Evolutionary conservation across 768 basidiomycete species (phyloP), one percentile per base, ranked within the genome.

Genomic region (Xerocomellus intermedius): DNA sequence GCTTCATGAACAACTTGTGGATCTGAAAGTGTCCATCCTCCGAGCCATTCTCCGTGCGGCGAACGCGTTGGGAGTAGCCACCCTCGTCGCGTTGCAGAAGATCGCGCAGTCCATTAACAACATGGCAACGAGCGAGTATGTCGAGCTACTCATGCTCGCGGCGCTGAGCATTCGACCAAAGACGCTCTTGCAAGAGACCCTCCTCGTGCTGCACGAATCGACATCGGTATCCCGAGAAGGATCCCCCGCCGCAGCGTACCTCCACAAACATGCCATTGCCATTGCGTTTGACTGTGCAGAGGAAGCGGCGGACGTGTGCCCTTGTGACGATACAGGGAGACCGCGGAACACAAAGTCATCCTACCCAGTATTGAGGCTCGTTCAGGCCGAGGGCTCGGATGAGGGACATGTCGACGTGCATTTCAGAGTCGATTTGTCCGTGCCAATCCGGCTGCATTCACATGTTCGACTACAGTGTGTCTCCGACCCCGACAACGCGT

Each of bases 291-390:
- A 87, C 55, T 76, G 82, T 13, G 83, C 82, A 2, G 84, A 87
- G 59, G 86, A 87, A 60, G 86, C 85, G 6, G 79, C 79, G 2
- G 83, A 86, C 54, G 77, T 80, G 59, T 87, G 84, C 64, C 85
- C 85, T 8, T 86, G 85, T 52, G 79, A 85, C 55, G 83, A 85
- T n/a, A 71, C 76, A 14, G 85, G 86, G 3, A 72, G 74, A 48
- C 81, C 82, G 5, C 74, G 69, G 55, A 75, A 69, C 46, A 64
- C 73, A 0, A 74, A 76, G 39, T 75, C 78, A 0, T 68, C 71
- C 39, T 65, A 74, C 38, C 68, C 73, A 1, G 63, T 68, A 26
- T 33, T 56, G 36, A 63, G 59, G 41, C 58, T 67, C 17, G 42
- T 68, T 14, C 57, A 33, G 14, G 39, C 26, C 10, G 73, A 73